Conservation (phyloP, 768 basidiomycete species). For the Hortiboletus campestris region DNA sequence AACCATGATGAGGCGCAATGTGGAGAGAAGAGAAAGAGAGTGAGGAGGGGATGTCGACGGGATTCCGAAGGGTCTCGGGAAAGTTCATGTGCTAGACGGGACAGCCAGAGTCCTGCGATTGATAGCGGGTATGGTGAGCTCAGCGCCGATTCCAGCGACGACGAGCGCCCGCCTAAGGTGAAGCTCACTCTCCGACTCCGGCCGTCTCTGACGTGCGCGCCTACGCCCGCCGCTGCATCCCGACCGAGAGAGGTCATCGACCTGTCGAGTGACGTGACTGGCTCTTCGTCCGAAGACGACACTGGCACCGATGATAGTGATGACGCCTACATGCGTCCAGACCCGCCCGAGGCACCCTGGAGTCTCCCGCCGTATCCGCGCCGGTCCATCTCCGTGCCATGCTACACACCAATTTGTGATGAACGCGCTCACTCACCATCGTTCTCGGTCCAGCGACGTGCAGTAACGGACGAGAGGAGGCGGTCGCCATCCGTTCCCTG, state of each 20-base stretch:
- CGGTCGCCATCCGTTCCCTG: slow-evolving; percentile 60
- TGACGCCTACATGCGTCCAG: slow-evolving; percentile 19
- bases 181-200: slow-evolving; percentile 69
- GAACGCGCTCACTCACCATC: slow-evolving; percentile 36
- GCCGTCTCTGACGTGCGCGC: slow-evolving; percentile 30
- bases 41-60: slow-evolving; percentile 32
- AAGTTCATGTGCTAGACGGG: slow-evolving; percentile 10
- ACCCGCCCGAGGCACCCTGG: slow-evolving; percentile 41
- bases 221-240: slow-evolving; percentile 9
- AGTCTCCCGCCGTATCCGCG: slow-evolving; percentile 56
- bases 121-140: slow-evolving; percentile 30
- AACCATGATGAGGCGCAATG: slow-evolving; percentile 35
- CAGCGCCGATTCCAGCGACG: slow-evolving; percentile 28
- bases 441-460: slow-evolving; percentile 24
- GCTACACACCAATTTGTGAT: slow-evolving; percentile 46
- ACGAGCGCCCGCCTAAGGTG: slow-evolving; percentile 54
- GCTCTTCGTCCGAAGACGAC: slow-evolving; percentile 40
- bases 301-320: slow-evolving; percentile 20
- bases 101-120: slow-evolving; percentile 21
- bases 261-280: slow-evolving; percentile 37
- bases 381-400: slow-evolving; percentile 55
- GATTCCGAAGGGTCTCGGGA: slow-evolving; percentile 16
- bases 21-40: slow-evolving; percentile 47
- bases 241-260: slow-evolving; percentile 36
- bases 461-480: slow-evolving; percentile 30